Evolutionary conservation across 768 basidiomycete genomes (phyloP).

Genomic region (Amanita muscaria): DNA sequence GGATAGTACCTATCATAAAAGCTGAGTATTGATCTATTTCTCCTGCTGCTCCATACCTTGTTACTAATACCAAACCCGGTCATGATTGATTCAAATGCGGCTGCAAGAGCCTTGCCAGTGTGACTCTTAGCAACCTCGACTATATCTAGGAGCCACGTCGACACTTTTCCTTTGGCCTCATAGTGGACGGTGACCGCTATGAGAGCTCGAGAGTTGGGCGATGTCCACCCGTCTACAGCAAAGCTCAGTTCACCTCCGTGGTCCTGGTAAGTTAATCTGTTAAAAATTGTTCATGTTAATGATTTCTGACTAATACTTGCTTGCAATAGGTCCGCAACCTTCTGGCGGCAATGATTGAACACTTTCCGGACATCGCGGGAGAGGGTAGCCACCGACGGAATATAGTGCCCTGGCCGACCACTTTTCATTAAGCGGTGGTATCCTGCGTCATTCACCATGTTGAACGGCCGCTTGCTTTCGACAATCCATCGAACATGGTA

Average conservation of each 20-base stretch:
- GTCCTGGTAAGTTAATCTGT: too few species aligned
- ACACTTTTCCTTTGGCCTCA: slow-evolving; percentile 17
- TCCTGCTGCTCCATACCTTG: slow-evolving; percentile 21
- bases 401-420: neutral
- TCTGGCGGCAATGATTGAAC: neutral
- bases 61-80: slow-evolving; percentile 8
- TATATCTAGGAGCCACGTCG: slow-evolving; percentile 26
- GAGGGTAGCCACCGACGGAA: neutral
- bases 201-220: neutral
- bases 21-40: too few species aligned
- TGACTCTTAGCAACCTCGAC: slow-evolving; percentile 23
- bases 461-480: neutral
- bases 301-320: neutral
- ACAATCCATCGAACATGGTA: neutral
- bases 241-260: neutral
- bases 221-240: slow-evolving; percentile 5
- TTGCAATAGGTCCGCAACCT: neutral
- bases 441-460: neutral
- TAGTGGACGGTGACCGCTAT: slow-evolving; percentile 24
- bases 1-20: too few species aligned
- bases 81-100: slow-evolving; percentile 8
- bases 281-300: too few species aligned
- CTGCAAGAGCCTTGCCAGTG: slow-evolving; percentile 5
- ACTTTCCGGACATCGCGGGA: neutral
- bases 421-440: too few species aligned